Conservation (phyloP, 139 green algal genomes). For the Edaphochlamys debaryana region DNA sequence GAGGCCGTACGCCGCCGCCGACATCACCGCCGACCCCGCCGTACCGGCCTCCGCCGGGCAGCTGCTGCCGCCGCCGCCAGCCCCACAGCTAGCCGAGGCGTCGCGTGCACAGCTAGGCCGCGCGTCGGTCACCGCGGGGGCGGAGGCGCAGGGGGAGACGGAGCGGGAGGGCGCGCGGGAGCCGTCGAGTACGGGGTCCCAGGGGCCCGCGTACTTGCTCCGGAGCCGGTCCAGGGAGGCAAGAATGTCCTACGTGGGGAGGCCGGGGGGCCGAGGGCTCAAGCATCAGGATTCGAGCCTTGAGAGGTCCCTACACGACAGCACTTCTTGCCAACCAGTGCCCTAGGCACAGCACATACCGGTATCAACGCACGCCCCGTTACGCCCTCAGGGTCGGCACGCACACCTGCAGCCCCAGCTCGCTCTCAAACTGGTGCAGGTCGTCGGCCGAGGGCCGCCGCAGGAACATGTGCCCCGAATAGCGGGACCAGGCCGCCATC, state of each 20-base stretch:
- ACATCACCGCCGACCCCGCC: too few relatives aligned
- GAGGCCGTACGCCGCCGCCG: background rate
- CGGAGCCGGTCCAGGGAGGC: constrained; percentile 38
- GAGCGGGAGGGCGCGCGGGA: too few relatives aligned
- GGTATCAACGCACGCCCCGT: too few relatives aligned
- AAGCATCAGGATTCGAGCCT: too few relatives aligned
- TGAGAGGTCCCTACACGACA: too few relatives aligned
- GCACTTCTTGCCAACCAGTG: too few relatives aligned
- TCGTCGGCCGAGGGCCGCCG: constrained; percentile 46
- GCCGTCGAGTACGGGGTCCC: too few relatives aligned
- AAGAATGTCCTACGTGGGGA: constrained; percentile 41
- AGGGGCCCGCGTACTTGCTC: constrained; percentile 19
- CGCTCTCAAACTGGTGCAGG: constrained; percentile 52
- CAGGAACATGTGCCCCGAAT: constrained; percentile 49
- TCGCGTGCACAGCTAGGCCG: background rate
- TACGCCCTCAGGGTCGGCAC: too few relatives aligned
- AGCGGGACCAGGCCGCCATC: constrained; percentile 48
- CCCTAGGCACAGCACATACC: too few relatives aligned
- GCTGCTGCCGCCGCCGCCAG: background rate
- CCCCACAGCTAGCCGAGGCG: background rate
- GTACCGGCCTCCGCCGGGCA: background rate
- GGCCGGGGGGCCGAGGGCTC: too few relatives aligned
- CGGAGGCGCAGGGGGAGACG: too few relatives aligned
- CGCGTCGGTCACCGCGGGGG: too few relatives aligned
- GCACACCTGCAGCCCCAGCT: constrained; percentile 52